These are phyloP conservation scores for Podospora appendiculata DNA, from an alignment of 495 filamentous ascomycete species.

Conservation along the genomic window DNA sequence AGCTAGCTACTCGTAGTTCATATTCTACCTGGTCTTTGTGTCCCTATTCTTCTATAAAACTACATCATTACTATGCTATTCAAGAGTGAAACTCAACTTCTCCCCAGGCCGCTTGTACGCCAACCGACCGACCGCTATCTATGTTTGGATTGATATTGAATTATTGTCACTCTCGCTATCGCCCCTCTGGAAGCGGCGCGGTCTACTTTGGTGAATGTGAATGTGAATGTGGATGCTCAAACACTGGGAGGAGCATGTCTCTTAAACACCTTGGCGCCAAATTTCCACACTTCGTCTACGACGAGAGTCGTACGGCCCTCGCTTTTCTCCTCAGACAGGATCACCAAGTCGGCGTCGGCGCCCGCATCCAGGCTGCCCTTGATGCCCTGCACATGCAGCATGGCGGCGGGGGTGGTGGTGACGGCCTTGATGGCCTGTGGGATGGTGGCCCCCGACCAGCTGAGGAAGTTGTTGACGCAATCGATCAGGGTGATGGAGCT, in stretches of 20 bases:
- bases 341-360: conserved; percentile 74
- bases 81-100: too few species aligned
- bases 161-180: too few species aligned
- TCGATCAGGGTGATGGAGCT: conserved; percentile 64
- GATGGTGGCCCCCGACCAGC: conserved; percentile 57
- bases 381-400: conserved; percentile 57
- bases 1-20: too few species aligned
- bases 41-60: too few species aligned
- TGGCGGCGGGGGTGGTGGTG: conserved; percentile 62
- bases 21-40: too few species aligned
- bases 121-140: too few species aligned
- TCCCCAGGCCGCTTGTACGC: too few species aligned
- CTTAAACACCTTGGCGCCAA: neutral
- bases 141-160: too few species aligned
- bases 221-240: too few species aligned
- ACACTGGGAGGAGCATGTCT: neutral
- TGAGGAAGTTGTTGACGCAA: conserved; percentile 73
- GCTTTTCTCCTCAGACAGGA: conserved; percentile 46
- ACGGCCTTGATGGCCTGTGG: conserved; percentile 61
- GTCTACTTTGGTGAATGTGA: too few species aligned
- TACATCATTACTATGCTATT: too few species aligned
- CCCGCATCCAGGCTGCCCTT: conserved; percentile 63
- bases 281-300: neutral
- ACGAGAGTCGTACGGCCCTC: neutral
- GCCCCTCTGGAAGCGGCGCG: too few species aligned